A percentile compares a stretch with the other conserved stretches of the same genome.
Evolutionary conservation across 345 rosid species (phyloP).

Genomic region (Hibiscus syriacus): DNA sequence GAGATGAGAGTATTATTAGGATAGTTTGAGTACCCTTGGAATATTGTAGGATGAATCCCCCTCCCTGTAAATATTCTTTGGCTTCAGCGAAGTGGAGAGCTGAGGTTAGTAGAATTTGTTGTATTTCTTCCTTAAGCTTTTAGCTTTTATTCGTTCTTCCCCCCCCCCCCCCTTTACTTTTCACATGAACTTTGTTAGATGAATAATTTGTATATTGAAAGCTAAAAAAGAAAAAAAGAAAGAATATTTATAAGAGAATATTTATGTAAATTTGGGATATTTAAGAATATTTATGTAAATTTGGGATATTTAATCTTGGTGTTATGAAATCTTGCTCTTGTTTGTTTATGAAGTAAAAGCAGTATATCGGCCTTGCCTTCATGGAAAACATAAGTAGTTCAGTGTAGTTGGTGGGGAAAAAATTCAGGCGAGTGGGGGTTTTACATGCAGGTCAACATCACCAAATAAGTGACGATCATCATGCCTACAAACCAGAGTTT

Average conservation of each 20-base stretch:
- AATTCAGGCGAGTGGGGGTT: too few relatives aligned
- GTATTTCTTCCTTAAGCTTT: slow-evolving; percentile 15
- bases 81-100: slow-evolving; percentile 26
- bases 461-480: too few relatives aligned
- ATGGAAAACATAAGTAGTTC: too few relatives aligned
- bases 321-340: neutral
- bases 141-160: slow-evolving; percentile 1
- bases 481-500: too few relatives aligned
- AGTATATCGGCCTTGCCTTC: too few relatives aligned
- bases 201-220: slow-evolving; percentile 46
- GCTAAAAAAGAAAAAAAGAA: neutral
- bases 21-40: slow-evolving; percentile 18
- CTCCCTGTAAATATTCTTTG: slow-evolving; percentile 44
- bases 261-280: slow-evolving; percentile 16
- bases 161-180: neutral
- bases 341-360: too few relatives aligned
- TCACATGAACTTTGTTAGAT: slow-evolving; percentile 32
- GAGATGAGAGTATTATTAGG: slow-evolving; percentile 19
- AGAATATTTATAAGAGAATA: too few relatives aligned
- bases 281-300: too few relatives aligned
- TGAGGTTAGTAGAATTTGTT: slow-evolving; percentile 21
- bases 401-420: too few relatives aligned
- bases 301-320: neutral
- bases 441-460: too few relatives aligned
- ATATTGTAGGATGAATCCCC: slow-evolving; percentile 9